phyloP scores from a whole-genome alignment of 352 stramenopile species.

The Globisporangium rhizosaccharum region DNA sequence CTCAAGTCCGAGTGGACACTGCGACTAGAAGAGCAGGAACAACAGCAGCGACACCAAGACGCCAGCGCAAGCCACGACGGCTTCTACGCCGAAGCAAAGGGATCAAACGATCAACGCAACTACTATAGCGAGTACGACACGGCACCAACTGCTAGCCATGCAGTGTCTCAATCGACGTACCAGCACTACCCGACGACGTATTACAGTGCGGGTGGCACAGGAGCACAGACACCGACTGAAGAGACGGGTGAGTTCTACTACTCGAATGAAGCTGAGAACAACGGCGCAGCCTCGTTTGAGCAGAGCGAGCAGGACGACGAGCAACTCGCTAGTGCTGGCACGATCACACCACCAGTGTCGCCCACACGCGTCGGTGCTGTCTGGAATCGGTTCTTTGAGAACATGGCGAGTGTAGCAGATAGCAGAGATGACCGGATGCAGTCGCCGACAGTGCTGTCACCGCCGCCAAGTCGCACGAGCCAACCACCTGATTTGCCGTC shows the following conservation, averaged over 20 bases:
- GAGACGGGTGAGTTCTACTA: constrained; percentile 4
- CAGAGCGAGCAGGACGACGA: neutral
- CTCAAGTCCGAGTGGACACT: constrained; percentile 26
- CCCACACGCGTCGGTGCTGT: constrained; percentile 50
- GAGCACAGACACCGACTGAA: constrained; percentile 5
- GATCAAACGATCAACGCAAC: neutral
- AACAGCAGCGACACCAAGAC: constrained; percentile 10
- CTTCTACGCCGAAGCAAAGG: neutral
- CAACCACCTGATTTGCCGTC: neutral
- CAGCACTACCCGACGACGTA: neutral
- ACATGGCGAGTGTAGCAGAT: constrained; percentile 21
- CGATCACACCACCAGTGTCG: constrained; percentile 17
- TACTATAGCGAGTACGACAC: constrained; percentile 9
- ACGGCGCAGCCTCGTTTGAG: neutral
- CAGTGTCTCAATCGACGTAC: neutral
- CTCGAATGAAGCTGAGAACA: constrained; percentile 2
- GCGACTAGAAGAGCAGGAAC: neutral
- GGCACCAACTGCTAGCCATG: neutral
- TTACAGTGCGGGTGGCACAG: neutral
- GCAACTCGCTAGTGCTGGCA: neutral
- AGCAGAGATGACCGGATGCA: neutral
- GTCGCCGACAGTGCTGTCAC: neutral
- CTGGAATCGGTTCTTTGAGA: constrained; percentile 79
- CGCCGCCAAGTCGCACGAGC: neutral
- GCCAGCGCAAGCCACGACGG: constrained; percentile 14